Evolutionary conservation across 345 rosid species (phyloP).

Genomic region (Linum usitatissimum): DNA sequence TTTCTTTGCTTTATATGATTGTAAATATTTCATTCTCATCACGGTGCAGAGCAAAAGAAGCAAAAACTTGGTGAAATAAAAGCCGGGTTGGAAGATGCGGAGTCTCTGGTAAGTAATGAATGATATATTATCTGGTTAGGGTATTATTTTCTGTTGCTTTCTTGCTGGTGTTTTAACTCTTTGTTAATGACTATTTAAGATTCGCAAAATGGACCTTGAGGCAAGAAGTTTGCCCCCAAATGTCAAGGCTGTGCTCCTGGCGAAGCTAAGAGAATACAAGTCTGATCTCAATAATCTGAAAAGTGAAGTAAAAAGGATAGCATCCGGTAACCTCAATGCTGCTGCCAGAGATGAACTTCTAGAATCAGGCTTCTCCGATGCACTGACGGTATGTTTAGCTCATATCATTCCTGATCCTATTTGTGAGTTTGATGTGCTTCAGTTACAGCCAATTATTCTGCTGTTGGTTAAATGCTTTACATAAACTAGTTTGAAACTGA

Average conservation of each 20-base stretch:
- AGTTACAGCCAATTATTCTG: background rate
- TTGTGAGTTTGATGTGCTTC: background rate
- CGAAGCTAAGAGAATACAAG: background rate
- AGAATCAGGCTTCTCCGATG: background rate
- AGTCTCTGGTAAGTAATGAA: constrained; percentile 16
- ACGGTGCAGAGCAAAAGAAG: constrained; percentile 23
- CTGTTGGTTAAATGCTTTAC: background rate
- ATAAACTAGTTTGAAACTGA: background rate
- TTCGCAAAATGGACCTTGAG: constrained; percentile 3
- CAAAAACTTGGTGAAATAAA: constrained; percentile 20
- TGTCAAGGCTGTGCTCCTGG: constrained; percentile 7
- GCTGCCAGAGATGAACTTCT: constrained; percentile 1
- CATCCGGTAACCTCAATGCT: background rate
- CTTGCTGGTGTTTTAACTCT: background rate
- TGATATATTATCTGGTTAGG: too few species aligned
- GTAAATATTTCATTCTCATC: background rate
- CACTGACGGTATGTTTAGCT: background rate
- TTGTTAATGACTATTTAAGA: background rate
- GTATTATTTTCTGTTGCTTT: background rate
- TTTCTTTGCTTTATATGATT: background rate
- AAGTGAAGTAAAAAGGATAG: constrained; percentile 1
- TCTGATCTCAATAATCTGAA: constrained; percentile 5
- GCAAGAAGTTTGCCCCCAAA: constrained; percentile 7
- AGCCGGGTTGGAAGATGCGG: constrained; percentile 23
- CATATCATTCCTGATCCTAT: too few species aligned